Evolutionary conservation across 169 alveolate species (phyloP), one percentile per base, ranked within the genome.

Genomic region (Plasmodium billcollinsi): DNA sequence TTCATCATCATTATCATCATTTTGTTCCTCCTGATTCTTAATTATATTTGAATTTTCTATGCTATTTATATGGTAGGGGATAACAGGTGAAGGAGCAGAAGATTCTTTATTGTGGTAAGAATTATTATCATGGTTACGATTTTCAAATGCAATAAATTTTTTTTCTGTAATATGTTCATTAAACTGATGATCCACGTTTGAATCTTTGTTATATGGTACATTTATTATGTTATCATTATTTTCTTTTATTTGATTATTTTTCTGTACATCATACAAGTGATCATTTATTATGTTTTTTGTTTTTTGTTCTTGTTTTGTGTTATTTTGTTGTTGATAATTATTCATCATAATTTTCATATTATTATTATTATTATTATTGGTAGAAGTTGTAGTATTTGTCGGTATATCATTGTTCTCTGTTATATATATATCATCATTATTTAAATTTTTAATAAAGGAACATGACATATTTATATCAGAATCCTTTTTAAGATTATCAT

Each of bases 361-460:
- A 65, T 65, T 14, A 1, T 11, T 56, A 26, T 5, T 9, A 29
- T 26, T 39, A 21, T 29, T 3, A 43, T 33, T 58, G 24, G 6
- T 21, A 9, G 15, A 8, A 58, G 11, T 43, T 21, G 43, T 62
- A 5, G 43, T 9, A 24, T n/a, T 45, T n/a, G 14, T 47, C 15
- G 9, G 12, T 5, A 18, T 47, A 5, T 61, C 29, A 43, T 8
- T 20, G 7, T 20, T 15, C 1, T 18, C 33, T 26, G 21, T 26
- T 15, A 43, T 20, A 43, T 7, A 61, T 39, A 47, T n/a, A 0
- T 39, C 88, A n/a, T 54, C 56, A 21, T 20, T 14, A 61, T 86
- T 86, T 26, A 86, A 54, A 54, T 86, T 62, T 7, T 56, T 62
- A 15, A 86, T 62, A 65, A 86, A 86, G 0, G 92, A 59, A 4